Conservation (phyloP, 164 flowering plant species). For the Magnolia sinica region DNA sequence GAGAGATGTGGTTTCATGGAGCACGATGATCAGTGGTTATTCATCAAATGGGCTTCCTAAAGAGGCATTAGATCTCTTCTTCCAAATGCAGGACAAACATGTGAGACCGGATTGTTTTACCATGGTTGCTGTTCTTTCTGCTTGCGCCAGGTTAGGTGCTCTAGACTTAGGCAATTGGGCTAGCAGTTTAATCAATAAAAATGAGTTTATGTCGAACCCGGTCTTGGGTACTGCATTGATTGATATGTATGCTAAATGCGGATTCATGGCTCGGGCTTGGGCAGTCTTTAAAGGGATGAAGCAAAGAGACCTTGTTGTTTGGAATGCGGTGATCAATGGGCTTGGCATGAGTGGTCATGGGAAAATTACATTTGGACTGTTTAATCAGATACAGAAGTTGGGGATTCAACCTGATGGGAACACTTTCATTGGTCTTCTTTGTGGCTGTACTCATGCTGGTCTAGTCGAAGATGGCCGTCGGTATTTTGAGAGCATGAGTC, state of each 20-base stretch:
- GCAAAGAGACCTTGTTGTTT: conserved; percentile 30
- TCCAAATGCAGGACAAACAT: conserved; percentile 23
- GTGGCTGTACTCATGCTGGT: conserved; percentile 31
- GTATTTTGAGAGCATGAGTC: conserved; percentile 22
- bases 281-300: conserved; percentile 23
- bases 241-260: conserved; percentile 75
- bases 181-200: conserved; percentile 14
- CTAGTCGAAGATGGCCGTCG: conserved; percentile 29
- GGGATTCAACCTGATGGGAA: conserved; percentile 27
- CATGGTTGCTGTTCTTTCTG: conserved; percentile 31
- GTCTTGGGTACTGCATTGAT: conserved; percentile 47
- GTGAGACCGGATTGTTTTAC: conserved; percentile 34
- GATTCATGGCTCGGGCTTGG: conserved; percentile 30
- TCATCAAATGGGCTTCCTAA: conserved; percentile 32
- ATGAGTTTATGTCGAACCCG: conserved; percentile 25
- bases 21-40: conserved; percentile 30
- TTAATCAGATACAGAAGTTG: conserved; percentile 27
- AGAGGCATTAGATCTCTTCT: conserved; percentile 30
- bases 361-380: conserved; percentile 22
- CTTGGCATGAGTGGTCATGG: conserved; percentile 30
- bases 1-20: conserved; percentile 31
- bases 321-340: conserved; percentile 33
- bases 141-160: conserved; percentile 34
- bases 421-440: conserved; percentile 33
- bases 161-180: conserved; percentile 23